phyloP scores from a whole-genome alignment of 2,329 filamentous ascomycete genomes.

The Ramularia endophylla region DNA sequence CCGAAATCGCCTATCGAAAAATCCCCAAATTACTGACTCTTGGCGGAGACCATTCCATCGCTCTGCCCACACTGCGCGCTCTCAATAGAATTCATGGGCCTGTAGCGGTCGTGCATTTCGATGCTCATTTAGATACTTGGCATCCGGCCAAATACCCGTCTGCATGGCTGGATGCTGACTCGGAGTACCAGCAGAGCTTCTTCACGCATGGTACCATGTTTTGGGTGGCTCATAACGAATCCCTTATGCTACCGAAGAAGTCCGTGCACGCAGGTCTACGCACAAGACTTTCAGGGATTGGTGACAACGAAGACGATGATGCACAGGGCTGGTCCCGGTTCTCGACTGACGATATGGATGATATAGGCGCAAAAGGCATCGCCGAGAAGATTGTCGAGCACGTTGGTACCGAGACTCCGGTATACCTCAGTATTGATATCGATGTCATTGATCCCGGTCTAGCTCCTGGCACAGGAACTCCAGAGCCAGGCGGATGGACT shows the following conservation, averaged over 20 bases:
- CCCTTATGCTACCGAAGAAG: conserved; percentile 65
- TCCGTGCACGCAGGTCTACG: conserved; percentile 79
- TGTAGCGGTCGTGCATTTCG: conserved; percentile 47
- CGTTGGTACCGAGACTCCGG: conserved; percentile 68
- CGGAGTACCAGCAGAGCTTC: conserved; percentile 56
- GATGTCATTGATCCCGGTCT: conserved; percentile 71
- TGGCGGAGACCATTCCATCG: conserved; percentile 47
- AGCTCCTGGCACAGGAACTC: conserved; percentile 65
- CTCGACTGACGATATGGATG: conserved; percentile 81
- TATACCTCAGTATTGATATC: conserved; percentile 77
- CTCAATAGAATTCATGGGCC: conserved; percentile 41
- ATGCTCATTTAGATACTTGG: conserved; percentile 75
- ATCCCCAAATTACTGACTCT: conserved; percentile 44
- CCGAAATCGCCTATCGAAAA: conserved; percentile 36
- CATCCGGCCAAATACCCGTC: conserved; percentile 74
- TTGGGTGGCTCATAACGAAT: conserved; percentile 78
- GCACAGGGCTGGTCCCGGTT: conserved; percentile 75
- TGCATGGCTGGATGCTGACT: conserved; percentile 56
- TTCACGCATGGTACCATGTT: conserved; percentile 90
- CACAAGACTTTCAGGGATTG: conserved; percentile 63
- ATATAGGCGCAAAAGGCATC: conserved; percentile 66
- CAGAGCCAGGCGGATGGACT: conserved; percentile 87
- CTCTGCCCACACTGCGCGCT: conserved; percentile 45
- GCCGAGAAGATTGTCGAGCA: conserved; percentile 63
- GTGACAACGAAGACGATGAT: conserved; percentile 65